A percentile compares a stretch with the other conserved stretches of the same genome.
phyloP scores from a whole-genome alignment of 2,329 filamentous ascomycete genomes.

The Pseudopyricularia javanii region DNA sequence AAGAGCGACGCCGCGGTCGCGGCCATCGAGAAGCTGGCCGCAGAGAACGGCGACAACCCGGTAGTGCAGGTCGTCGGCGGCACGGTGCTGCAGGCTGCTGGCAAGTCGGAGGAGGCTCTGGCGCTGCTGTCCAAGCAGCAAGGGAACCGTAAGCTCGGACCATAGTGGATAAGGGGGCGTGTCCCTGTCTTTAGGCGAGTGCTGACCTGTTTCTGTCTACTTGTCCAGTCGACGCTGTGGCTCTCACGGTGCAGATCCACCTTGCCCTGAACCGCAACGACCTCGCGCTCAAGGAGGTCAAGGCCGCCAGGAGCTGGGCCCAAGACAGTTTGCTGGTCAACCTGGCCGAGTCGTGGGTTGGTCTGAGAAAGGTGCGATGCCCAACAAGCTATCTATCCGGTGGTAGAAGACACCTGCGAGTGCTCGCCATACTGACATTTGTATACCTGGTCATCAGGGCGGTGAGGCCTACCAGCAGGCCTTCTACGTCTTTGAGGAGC shows the following conservation, averaged over 20 bases:
- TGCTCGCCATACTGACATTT: conserved; percentile 4
- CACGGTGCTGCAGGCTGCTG: conserved; percentile 69
- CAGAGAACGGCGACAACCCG: conserved; percentile 57
- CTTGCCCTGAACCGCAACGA: conserved; percentile 85
- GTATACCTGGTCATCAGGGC: conserved; percentile 39
- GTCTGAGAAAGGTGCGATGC: conserved; percentile 58
- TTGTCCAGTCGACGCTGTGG: conserved; percentile 57
- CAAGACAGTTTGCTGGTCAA: conserved; percentile 92
- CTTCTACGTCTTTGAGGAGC: conserved; percentile 95
- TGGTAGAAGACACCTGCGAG: background rate
- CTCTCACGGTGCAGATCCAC: conserved; percentile 84
- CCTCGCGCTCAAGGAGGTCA: conserved; percentile 80
- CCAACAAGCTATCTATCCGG: background rate
- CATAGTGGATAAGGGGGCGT: background rate
- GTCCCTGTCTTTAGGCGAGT: background rate
- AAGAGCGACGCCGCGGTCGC: conserved; percentile 49
- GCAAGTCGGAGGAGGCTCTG: conserved; percentile 76
- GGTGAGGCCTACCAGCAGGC: conserved; percentile 93
- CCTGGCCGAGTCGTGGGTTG: conserved; percentile 90
- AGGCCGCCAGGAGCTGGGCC: conserved; percentile 79
- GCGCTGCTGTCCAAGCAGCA: conserved; percentile 71
- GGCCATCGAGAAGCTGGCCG: conserved; percentile 54
- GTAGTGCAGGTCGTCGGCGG: conserved; percentile 72
- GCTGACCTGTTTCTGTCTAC: background rate
- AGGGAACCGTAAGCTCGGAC: conserved; percentile 56